Percentiles rank a stretch among this genome's conserved stretches.
phyloP scores from a whole-genome alignment of 352 stramenopile species.

The Halophytophthora batemanensis region DNA sequence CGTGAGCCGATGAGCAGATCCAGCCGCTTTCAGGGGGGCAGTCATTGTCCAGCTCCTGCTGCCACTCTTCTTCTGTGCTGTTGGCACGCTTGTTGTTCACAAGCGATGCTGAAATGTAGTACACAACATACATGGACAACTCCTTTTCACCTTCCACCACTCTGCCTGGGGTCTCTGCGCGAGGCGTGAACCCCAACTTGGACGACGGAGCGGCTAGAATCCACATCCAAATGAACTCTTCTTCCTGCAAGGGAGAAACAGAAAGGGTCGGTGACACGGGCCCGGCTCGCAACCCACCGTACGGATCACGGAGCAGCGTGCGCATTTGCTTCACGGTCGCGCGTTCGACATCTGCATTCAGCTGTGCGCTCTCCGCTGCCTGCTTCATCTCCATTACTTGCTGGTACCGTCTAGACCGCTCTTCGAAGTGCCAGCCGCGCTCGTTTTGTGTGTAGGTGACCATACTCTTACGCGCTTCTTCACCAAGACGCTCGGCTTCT shows the following conservation, averaged over 20 bases:
- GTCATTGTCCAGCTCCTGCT: conserved; percentile 11
- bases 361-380: conserved; percentile 37
- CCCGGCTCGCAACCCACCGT: conserved; percentile 16
- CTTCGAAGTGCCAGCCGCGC: conserved; percentile 58
- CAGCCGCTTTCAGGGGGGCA: conserved; percentile 44
- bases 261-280: background rate
- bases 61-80: conserved; percentile 15
- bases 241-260: background rate
- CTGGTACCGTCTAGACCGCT: conserved; percentile 48
- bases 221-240: conserved; percentile 41
- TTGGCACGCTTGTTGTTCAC: conserved; percentile 9
- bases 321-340: conserved; percentile 28
- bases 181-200: conserved; percentile 49
- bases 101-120: conserved; percentile 51
- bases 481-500: conserved; percentile 45
- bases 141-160: conserved; percentile 50
- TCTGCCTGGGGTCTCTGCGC: conserved; percentile 19
- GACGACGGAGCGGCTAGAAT: conserved; percentile 45
- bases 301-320: conserved; percentile 39
- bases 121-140: conserved; percentile 62
- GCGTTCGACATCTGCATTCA: conserved; percentile 38
- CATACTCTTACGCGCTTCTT: conserved; percentile 60
- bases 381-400: conserved; percentile 53
- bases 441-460: conserved; percentile 58
- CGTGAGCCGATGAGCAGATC: conserved; percentile 53